Conservation (phyloP, 169 alveolate genomes). For the Theileria orientalis region DNA sequence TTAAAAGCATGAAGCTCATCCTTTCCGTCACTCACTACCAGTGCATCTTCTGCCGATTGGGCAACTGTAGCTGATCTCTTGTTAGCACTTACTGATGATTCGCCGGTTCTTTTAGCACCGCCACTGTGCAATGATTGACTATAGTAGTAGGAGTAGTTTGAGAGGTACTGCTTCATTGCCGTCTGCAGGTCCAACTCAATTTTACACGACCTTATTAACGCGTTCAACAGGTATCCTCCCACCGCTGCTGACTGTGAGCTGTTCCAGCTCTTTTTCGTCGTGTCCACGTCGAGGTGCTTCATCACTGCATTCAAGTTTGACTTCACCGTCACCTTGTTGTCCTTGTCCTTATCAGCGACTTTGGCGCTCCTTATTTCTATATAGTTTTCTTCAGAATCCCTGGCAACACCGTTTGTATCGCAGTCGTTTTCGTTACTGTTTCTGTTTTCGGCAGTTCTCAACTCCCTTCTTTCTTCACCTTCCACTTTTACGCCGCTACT, state of each 20-base stretch:
- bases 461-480: conserved; percentile 30
- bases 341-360: neutral
- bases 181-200: conserved; percentile 70
- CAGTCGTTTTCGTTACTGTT: neutral
- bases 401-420: conserved; percentile 27
- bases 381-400: neutral
- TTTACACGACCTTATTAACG: conserved; percentile 67
- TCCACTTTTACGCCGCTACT: conserved; percentile 7
- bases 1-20: conserved; percentile 18
- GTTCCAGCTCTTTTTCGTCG: conserved; percentile 65
- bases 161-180: conserved; percentile 62
- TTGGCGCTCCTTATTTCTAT: neutral
- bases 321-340: conserved; percentile 35
- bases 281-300: conserved; percentile 10
- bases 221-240: conserved; percentile 72
- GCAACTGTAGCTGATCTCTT: conserved; percentile 36
- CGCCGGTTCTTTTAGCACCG: conserved; percentile 7
- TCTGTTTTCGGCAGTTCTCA: conserved; percentile 21
- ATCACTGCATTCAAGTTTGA: conserved; percentile 20
- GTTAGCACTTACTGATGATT: conserved; percentile 37
- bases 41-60: conserved; percentile 41
- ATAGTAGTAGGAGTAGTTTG: conserved; percentile 28
- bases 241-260: conserved; percentile 69
- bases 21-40: conserved; percentile 9
- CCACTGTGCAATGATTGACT: conserved; percentile 28